These are phyloP conservation scores for Clavariopsis aquatica DNA, from an alignment of 495 filamentous ascomycete genomes.

Conservation along the genomic window DNA sequence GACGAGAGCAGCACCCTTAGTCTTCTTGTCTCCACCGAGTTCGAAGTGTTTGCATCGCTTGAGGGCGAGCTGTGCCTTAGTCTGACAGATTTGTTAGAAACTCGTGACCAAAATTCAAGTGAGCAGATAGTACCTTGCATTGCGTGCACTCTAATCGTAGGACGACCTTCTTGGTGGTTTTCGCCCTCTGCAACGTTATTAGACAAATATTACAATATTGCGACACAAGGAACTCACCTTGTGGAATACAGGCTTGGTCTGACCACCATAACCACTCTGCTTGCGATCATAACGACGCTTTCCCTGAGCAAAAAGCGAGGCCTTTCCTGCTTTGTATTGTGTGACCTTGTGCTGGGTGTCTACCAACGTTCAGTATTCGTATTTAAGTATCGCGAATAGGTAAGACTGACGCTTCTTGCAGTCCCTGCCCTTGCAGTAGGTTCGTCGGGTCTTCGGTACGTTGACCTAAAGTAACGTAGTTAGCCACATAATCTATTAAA, in stretches of 20 bases:
- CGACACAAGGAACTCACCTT: slow-evolving; percentile 50
- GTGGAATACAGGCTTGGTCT: slow-evolving; percentile 99
- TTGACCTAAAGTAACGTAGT: slow-evolving; percentile 63
- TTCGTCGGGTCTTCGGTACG: slow-evolving; percentile 87
- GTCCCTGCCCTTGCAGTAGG: slow-evolving; percentile 92
- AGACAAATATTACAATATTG: background rate
- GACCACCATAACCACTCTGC: slow-evolving; percentile 99
- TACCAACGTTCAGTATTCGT: slow-evolving; percentile 12
- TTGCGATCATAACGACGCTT: slow-evolving; percentile 99
- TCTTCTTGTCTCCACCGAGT: slow-evolving; percentile 99
- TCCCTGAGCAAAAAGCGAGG: slow-evolving; percentile 89
- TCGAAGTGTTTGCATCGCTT: slow-evolving; percentile 99
- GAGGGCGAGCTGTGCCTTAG: slow-evolving; percentile 94
- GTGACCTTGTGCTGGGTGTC: slow-evolving; percentile 91
- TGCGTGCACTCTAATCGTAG: slow-evolving; percentile 91
- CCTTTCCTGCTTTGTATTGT: slow-evolving; percentile 96
- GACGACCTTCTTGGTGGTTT: slow-evolving; percentile 99
- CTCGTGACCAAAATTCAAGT: background rate
- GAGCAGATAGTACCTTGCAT: slow-evolving; percentile 65
- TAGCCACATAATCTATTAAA: slow-evolving; percentile 5
- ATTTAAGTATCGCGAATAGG: background rate
- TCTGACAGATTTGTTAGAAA: slow-evolving; percentile 36
- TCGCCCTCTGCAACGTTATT: slow-evolving; percentile 69
- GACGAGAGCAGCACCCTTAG: slow-evolving; percentile 99
- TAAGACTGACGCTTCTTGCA: slow-evolving; percentile 69